A percentile compares a stretch with the other conserved stretches of the same genome.
Conservation (phyloP, 2,329 filamentous ascomycete genomes). For the Cordyceps farinosa region DNA sequence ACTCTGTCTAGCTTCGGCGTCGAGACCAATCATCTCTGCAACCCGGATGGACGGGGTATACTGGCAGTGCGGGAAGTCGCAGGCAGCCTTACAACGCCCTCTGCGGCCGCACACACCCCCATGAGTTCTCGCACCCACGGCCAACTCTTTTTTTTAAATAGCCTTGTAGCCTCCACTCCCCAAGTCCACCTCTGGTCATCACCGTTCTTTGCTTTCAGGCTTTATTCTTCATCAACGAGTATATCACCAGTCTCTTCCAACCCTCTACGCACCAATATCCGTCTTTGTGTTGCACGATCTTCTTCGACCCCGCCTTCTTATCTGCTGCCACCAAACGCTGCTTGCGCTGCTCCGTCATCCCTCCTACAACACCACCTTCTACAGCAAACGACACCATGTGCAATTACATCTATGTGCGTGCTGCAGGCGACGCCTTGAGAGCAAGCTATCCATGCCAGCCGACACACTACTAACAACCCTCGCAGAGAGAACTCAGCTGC, state of each 20-base stretch:
- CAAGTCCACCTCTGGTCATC: neutral
- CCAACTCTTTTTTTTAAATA: constrained; percentile 11
- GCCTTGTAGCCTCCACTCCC: constrained; percentile 9
- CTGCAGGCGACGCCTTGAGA: neutral
- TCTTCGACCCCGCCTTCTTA: neutral
- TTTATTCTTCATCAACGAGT: neutral
- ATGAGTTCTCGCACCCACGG: neutral
- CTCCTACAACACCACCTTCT: neutral
- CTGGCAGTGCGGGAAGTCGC: neutral
- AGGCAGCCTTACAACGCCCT: constrained; percentile 1
- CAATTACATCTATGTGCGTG: constrained; percentile 48
- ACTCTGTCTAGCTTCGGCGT: constrained; percentile 1
- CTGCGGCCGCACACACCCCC: constrained; percentile 6
- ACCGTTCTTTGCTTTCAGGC: neutral
- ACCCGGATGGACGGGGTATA: constrained; percentile 8
- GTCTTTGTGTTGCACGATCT: neutral
- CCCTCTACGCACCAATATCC: neutral
- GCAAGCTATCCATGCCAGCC: neutral
- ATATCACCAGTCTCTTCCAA: neutral
- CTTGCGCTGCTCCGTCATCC: neutral
- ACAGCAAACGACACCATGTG: constrained; percentile 38
- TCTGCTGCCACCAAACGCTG: neutral
- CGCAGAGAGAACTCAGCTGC: constrained; percentile 49
- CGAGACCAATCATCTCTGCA: constrained; percentile 12
- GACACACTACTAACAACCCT: neutral